A percentile compares a stretch with the other conserved stretches of the same genome.
phyloP scores from a whole-genome alignment of 768 basidiomycete genomes.

The Rhizopogon vulgaris region DNA sequence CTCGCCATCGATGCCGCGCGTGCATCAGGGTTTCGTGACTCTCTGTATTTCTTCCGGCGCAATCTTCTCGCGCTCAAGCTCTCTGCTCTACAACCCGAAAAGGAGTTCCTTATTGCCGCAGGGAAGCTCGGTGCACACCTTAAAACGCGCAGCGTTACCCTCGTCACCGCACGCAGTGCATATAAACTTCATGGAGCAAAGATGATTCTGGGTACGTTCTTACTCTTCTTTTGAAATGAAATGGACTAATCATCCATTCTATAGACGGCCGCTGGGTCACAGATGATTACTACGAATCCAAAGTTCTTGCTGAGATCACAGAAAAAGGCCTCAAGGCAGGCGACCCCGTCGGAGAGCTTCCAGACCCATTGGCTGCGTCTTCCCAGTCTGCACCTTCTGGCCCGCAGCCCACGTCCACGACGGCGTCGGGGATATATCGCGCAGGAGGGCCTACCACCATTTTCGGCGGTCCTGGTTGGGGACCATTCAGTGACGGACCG shows the following conservation, averaged over 20 bases:
- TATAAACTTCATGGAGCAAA: slow-evolving; percentile 94
- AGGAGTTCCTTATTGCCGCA: slow-evolving; percentile 83
- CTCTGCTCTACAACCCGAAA: slow-evolving; percentile 83
- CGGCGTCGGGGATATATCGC: slow-evolving; percentile 63
- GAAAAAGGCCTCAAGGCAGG: slow-evolving; percentile 80
- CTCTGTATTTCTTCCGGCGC: slow-evolving; percentile 94
- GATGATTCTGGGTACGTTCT: slow-evolving; percentile 68
- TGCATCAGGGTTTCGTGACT: slow-evolving; percentile 93
- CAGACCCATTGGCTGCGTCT: slow-evolving; percentile 58
- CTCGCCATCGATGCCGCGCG: slow-evolving; percentile 97
- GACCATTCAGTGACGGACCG: slow-evolving; percentile 86
- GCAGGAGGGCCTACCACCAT: slow-evolving; percentile 91
- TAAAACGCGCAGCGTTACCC: slow-evolving; percentile 86
- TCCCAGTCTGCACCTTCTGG: slow-evolving; percentile 36
- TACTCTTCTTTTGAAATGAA: background rate
- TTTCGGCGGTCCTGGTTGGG: slow-evolving; percentile 79
- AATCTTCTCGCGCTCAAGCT: slow-evolving; percentile 89
- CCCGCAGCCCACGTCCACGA: slow-evolving; percentile 16
- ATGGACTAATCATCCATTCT: background rate
- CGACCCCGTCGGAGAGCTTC: slow-evolving; percentile 76
- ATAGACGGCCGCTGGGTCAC: slow-evolving; percentile 87
- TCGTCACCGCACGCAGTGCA: slow-evolving; percentile 87
- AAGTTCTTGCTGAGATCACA: slow-evolving; percentile 67
- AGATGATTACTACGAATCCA: slow-evolving; percentile 96
- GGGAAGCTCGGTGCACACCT: slow-evolving; percentile 88